Evolutionary conservation across 2,329 filamentous ascomycete species (phyloP), one percentile per base, ranked within the genome.

Genomic region (Cytospora piceae): DNA sequence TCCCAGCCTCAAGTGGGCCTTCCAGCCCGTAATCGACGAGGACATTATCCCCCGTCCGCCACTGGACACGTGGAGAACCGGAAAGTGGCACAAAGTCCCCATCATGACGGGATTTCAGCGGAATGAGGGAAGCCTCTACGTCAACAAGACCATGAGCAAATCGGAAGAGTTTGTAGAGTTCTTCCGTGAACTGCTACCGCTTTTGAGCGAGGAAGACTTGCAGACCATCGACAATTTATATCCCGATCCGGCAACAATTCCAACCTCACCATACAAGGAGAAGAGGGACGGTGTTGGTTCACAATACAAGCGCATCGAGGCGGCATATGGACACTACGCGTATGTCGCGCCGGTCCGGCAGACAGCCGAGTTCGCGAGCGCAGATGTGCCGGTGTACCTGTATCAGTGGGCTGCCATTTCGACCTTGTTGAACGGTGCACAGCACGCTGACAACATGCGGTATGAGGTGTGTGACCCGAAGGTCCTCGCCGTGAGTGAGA

Each of bases 291-390:
- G 72, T 0, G 75, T 86, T 0, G 84, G 84, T 0, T 60, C 77
- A 0, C 82, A 85, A 71, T 87, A 83, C 70, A 85, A 82, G 64
- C 82, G 83, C 2, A 76, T 84, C 3, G 83, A 85, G 67, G 80
- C 80, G 2, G 82, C 83, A 0, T 86, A 86, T 54, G 83, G 78
- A 0, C 81, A 86, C 66, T 86, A 84, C 60, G 83, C 83, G 0
- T 86, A 86, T 60, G 78, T 83, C 0, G 79, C 80, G 0, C 83
- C 84, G 0, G 82, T 83, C 0, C 77, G 81, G 0, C 83, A 85
- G 69, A 85, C 82, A 0, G 82, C 80, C 0, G 71, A 77, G 37
- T 77, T 77, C 37, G 82, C 29, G 73, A 54, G 64, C 59, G 24
- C 17, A 17, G 69, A 73, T 0, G 71, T 73, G 0, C 78, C 82